phyloP scores from a whole-genome alignment of 2,329 filamentous ascomycete species.

The Magnaporthiopsis incrustans region DNA sequence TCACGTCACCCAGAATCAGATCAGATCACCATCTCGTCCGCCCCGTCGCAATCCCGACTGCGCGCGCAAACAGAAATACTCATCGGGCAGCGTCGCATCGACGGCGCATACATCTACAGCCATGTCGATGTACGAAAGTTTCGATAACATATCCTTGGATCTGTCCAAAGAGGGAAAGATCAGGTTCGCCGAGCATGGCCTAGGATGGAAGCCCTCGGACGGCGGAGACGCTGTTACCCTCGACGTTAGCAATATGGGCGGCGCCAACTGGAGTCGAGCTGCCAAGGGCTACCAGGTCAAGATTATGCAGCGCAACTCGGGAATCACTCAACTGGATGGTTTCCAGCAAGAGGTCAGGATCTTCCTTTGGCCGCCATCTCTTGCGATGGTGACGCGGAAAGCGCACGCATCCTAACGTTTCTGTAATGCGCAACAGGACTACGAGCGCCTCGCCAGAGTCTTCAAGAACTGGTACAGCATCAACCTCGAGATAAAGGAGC shows the following conservation, averaged over 20 bases:
- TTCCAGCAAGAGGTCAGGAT: conserved; percentile 68
- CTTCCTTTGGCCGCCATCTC: conserved; percentile 15
- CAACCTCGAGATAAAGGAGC: conserved; percentile 84
- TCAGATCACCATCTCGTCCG: not conserved
- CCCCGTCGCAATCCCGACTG: not conserved
- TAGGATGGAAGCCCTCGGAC: conserved; percentile 87
- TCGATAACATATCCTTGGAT: conserved; percentile 95
- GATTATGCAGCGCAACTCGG: conserved; percentile 75
- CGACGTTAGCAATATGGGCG: conserved; percentile 75
- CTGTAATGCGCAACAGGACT: conserved; percentile 48
- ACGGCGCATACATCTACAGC: not conserved
- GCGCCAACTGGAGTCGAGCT: conserved; percentile 90
- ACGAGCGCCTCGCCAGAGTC: conserved; percentile 80
- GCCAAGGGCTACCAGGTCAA: conserved; percentile 91
- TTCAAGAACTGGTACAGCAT: conserved; percentile 99
- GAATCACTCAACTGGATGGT: conserved; percentile 87
- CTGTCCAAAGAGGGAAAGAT: conserved; percentile 93
- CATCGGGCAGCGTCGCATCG: not conserved
- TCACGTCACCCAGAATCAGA: not conserved
- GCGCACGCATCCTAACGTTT: conserved; percentile 11
- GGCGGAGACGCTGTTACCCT: conserved; percentile 92
- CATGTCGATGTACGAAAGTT: conserved; percentile 60
- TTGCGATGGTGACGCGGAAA: conserved; percentile 1
- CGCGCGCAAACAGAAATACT: not conserved
- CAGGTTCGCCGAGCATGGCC: conserved; percentile 85